Base-by-base conservation (phyloP, 2,329 filamentous ascomycete genomes). In the Diaporthe amygdali region DNA sequence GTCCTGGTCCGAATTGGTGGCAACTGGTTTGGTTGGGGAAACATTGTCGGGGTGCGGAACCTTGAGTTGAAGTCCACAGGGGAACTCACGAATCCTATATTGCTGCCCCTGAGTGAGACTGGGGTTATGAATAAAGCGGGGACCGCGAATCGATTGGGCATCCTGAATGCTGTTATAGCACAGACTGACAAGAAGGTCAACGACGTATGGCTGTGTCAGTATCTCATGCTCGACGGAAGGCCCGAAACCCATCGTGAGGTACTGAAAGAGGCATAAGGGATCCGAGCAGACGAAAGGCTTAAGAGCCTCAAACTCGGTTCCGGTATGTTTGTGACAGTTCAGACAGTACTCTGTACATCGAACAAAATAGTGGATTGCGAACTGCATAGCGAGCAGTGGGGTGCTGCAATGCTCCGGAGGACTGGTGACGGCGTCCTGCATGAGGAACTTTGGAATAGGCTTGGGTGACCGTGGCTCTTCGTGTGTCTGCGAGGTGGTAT, bases 201-300 rank as follows among this genome's bases (percentile, higher is more conserved):
- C 93, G 0, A 97, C 94, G 69, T 91, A 90, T 2, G 94, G 94
- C 77, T 95, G 93, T 15, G 89, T 89, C 32, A 93, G 77, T 27
- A 98, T 93, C 77, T 97, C 94, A 78, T 95, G 91, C 78, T 98
- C 95, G 69, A 97, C 90, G 76, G 90, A 94, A 2, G 94, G 93
- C 0, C 95, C 95, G 76, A 97, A 92, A 0, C 94, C 94, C n/a
- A 97, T 85, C 20, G 89, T 87, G 86, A 97, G 93, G 82, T 96
- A 97, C 78, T 98, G 95, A 77, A 93, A 97, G 5, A 97, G 84
- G 77, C 95, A 98, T 3, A 98, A 85, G 1, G 87, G 84, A 15
- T 89, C 87, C 27, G 89, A 89, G 81, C 95, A 98, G 54, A 97
- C 94, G 72, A 93, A 94, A 2, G 93, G 93, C 75, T 93, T 94